Evolutionary conservation across 2,329 filamentous ascomycete genomes (phyloP).

Genomic region (Trichoderma sp.): DNA sequence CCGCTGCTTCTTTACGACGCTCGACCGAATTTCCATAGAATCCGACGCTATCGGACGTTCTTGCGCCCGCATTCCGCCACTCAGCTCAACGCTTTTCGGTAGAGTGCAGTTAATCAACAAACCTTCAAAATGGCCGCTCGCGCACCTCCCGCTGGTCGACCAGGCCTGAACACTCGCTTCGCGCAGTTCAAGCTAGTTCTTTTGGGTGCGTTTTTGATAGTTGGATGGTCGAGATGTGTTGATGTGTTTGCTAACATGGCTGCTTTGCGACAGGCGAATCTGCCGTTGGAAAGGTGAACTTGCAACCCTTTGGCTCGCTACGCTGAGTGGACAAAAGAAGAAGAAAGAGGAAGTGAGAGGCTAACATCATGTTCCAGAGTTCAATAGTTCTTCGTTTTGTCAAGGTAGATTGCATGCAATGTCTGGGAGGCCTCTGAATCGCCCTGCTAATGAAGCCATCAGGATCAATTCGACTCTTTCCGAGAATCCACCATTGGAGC

Average conservation of each 20-base stretch:
- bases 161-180: conserved; percentile 76
- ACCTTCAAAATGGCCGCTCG: conserved; percentile 72
- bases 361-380: conserved; percentile 58
- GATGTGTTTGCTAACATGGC: conserved; percentile 18
- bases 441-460: conserved; percentile 19
- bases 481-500: conserved; percentile 97
- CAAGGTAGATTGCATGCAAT: conserved; percentile 62
- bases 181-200: conserved; percentile 99
- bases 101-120: conserved; percentile 28
- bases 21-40: neutral
- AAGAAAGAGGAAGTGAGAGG: neutral
- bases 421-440: conserved; percentile 12
- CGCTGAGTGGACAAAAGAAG: neutral
- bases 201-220: conserved; percentile 63
- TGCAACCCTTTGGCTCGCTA: neutral
- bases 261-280: conserved; percentile 71
- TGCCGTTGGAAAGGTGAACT: conserved; percentile 88
- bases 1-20: neutral
- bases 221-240: conserved; percentile 18
- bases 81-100: neutral
- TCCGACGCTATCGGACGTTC: neutral
- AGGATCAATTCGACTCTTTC: conserved; percentile 99
- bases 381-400: conserved; percentile 97
- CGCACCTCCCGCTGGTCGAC: conserved; percentile 61
- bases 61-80: neutral